Evolutionary conservation across 2,329 filamentous ascomycete species (phyloP), one percentile per base, ranked within the genome.

Genomic region (Nemania abortiva): DNA sequence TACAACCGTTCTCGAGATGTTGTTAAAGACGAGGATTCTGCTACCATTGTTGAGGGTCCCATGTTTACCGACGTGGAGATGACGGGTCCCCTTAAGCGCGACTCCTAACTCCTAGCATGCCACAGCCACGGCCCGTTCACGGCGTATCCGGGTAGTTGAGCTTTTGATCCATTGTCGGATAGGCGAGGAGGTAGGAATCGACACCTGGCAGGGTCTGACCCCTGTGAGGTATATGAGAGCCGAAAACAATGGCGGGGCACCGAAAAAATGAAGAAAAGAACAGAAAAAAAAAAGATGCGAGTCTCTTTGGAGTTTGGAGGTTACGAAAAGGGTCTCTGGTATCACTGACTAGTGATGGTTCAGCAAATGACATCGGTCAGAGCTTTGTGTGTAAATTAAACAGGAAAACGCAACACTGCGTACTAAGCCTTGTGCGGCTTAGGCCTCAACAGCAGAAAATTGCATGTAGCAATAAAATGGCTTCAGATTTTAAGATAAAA

Each of bases 391-490:
- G n/a, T 18, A 60, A 49, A 4, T 29, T 6, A 2, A 7, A 3
- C 10, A 55, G 24, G 39, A 2, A 29, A 27, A 45, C 52, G 50
- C 5, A 34, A 54, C 45, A 7, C 13, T 1, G 11, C 4, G 47
- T 24, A 57, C 50, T 15, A 11, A 13, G 34, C 10, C 10, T 34
- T 24, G 34, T 57, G 11, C 27, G 10, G 3, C 3, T 42, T 37
- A 27, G 20, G 49, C 31, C 45, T 29, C 1, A 58, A 49, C 1
- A 29, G 9, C 11, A 2, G 31, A n/a, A 4, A 29, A 49, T 10
- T 24, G 45, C 42, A 27, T 22, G 34, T 67, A 55, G 15, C 34
- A 2, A 58, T 20, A 59, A 64, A 24, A 52, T 22, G 47, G 57
- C 31, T 45, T 52, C 3, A 9, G 18, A 9, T 9, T 13, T 20